Conservation (phyloP, 768 basidiomycete species). For the Russula dissimulans region DNA sequence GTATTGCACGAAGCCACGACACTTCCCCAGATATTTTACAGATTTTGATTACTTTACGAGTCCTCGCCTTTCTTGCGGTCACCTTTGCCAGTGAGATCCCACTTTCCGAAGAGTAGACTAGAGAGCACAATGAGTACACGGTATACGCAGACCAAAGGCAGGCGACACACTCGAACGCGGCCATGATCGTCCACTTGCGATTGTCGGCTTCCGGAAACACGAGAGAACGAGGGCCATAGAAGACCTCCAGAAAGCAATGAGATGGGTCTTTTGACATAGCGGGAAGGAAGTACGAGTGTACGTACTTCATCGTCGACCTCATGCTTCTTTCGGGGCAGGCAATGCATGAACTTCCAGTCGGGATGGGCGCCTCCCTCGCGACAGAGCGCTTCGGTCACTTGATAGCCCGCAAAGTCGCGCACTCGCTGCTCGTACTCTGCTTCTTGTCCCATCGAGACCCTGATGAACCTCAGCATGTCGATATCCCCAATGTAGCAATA, state of each 20-base stretch:
- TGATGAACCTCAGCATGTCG: constrained; percentile 24
- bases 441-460: constrained; percentile 99
- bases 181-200: constrained; percentile 95
- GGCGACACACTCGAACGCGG: constrained; percentile 66
- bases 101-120: constrained; percentile 30
- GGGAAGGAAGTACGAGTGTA: constrained; percentile 1
- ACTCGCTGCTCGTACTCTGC: constrained; percentile 82
- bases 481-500: not conserved
- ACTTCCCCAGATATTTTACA: not conserved
- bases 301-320: constrained; percentile 92
- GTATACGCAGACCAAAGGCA: not conserved
- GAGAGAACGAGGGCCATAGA: constrained; percentile 85
- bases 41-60: not conserved
- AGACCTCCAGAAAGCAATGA: constrained; percentile 46
- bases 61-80: not conserved
- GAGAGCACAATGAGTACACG: constrained; percentile 22
- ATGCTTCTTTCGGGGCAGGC: constrained; percentile 82
- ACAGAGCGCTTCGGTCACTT: constrained; percentile 86
- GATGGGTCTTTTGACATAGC: not conserved
- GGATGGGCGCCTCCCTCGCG: constrained; percentile 70
- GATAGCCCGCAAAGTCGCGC: constrained; percentile 84
- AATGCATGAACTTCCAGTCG: constrained; percentile 93
- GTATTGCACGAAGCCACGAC: too few species aligned
- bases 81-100: constrained; percentile 16
- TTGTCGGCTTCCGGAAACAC: constrained; percentile 96